Evolutionary conservation across 352 stramenopile species (phyloP).

Genomic region (Phytophthora citricola): DNA sequence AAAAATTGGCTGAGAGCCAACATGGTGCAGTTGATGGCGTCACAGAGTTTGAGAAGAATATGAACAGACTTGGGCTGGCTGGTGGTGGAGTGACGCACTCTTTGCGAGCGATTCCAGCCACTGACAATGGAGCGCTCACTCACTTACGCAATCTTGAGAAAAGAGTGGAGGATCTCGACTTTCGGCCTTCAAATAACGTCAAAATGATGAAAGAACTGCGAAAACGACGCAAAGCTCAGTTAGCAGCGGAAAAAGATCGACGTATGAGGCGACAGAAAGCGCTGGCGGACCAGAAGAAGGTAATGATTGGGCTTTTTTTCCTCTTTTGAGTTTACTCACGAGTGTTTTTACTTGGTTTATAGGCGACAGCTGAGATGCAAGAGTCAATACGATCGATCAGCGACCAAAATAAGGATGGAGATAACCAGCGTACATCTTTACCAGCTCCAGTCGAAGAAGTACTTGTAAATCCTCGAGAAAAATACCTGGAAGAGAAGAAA

Average conservation of each 20-base stretch:
- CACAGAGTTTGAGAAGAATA: conserved; percentile 68
- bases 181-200: conserved; percentile 77
- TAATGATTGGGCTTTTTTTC: conserved; percentile 3
- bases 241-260: conserved; percentile 73
- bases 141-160: conserved; percentile 57
- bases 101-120: conserved; percentile 48
- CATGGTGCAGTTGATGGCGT: conserved; percentile 55
- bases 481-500: conserved; percentile 52
- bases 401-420: neutral
- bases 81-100: conserved; percentile 17
- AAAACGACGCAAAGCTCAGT: conserved; percentile 66
- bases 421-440: neutral
- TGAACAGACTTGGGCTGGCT: conserved; percentile 61
- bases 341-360: no score
- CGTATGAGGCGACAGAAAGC: conserved; percentile 57
- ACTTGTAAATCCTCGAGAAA: conserved; percentile 34
- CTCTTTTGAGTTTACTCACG: neutral
- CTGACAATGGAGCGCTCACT: conserved; percentile 44
- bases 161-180: conserved; percentile 60
- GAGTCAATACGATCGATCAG: no score
- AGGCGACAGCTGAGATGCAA: conserved; percentile 13
- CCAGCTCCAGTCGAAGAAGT: neutral
- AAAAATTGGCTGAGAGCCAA: conserved; percentile 37
- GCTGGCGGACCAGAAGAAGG: conserved; percentile 48
- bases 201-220: conserved; percentile 89